Evolutionary conservation across 441 rosid genomes (phyloP).

Genomic region (Capsella rubella): DNA sequence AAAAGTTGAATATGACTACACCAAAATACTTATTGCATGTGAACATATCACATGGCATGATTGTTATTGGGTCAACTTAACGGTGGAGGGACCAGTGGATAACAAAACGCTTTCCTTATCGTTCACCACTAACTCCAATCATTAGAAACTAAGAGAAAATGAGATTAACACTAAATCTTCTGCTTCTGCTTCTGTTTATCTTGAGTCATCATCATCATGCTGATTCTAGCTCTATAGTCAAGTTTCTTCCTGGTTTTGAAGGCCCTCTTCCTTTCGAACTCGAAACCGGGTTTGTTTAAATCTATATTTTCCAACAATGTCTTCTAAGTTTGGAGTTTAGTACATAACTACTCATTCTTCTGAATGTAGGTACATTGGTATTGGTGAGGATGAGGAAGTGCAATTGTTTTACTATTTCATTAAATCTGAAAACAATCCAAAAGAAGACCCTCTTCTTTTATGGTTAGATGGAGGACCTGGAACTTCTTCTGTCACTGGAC

Average conservation of each 20-base stretch:
- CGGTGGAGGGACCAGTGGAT: too few relatives aligned
- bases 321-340: too few relatives aligned
- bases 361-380: conserved; percentile 56
- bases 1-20: too few relatives aligned
- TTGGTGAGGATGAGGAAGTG: conserved; percentile 57
- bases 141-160: neutral
- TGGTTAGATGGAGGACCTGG: conserved; percentile 88
- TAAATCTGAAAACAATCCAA: conserved; percentile 55
- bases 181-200: conserved; percentile 14
- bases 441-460: conserved; percentile 60
- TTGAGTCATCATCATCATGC: neutral
- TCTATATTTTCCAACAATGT: neutral
- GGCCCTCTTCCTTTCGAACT: conserved; percentile 60
- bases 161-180: neutral
- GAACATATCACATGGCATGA: too few relatives aligned
- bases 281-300: conserved; percentile 52
- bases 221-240: conserved; percentile 38
- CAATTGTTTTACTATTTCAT: conserved; percentile 69
- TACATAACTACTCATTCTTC: too few relatives aligned
- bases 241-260: conserved; percentile 52
- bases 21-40: too few relatives aligned
- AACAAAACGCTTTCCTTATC: too few relatives aligned
- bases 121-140: too few relatives aligned
- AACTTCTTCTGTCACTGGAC: conserved; percentile 59
- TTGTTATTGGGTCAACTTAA: too few relatives aligned